These are phyloP conservation scores for Euphrasia arctica DNA, from an alignment of 305 asterid genomes.

Conservation along the genomic window DNA sequence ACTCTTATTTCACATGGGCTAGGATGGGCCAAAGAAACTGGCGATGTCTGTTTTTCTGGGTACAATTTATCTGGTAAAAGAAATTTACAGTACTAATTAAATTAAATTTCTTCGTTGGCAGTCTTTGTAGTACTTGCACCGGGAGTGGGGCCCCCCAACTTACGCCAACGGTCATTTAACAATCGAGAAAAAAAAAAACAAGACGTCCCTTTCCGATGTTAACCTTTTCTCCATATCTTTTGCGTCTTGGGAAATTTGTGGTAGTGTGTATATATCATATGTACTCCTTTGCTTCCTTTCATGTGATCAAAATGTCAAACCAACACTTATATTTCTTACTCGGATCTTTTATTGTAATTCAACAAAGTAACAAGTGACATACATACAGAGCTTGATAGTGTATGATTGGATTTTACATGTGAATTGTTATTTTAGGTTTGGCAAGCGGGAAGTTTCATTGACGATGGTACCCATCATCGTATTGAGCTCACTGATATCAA, in stretches of 20 bases:
- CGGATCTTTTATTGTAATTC: too few relatives aligned
- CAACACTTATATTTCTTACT: too few relatives aligned
- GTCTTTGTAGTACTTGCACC: not conserved
- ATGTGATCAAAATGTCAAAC: too few relatives aligned
- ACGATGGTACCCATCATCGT: too few relatives aligned
- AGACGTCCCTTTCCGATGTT: not conserved
- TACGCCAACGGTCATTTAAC: slow-evolving; percentile 3
- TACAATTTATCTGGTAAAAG: slow-evolving; percentile 18
- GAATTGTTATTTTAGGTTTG: too few relatives aligned
- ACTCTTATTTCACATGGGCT: slow-evolving; percentile 38
- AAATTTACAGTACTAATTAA: not conserved
- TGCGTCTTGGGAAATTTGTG: not conserved
- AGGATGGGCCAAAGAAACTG: slow-evolving; percentile 40
- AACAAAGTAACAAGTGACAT: too few relatives aligned
- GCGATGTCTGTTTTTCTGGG: slow-evolving; percentile 17
- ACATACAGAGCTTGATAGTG: too few relatives aligned
- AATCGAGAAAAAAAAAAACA: slow-evolving; percentile 3
- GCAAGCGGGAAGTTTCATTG: too few relatives aligned
- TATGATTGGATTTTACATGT: too few relatives aligned
- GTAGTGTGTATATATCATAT: too few relatives aligned
- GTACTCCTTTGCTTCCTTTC: too few relatives aligned
- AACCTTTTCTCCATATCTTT: not conserved
- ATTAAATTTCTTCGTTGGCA: slow-evolving; percentile 7
- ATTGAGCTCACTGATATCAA: too few relatives aligned
- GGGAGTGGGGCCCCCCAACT: slow-evolving; percentile 19